A percentile compares a stretch with the other conserved stretches of the same genome.
Conservation (phyloP, 2,329 filamentous ascomycete species). For the Pyrenophora seminiperda region DNA sequence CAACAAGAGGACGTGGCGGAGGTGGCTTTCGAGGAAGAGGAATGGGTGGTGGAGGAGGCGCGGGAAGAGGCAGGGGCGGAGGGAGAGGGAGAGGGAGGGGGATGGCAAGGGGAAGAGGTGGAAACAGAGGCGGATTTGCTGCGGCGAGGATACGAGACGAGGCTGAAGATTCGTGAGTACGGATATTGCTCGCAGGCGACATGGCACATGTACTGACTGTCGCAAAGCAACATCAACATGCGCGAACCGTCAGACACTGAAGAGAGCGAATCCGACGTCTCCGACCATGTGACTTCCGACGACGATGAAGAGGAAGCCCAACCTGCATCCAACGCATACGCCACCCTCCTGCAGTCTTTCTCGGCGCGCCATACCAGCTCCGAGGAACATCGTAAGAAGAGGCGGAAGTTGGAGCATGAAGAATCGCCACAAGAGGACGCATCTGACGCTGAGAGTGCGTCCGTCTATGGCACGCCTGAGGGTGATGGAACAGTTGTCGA, state of each 20-base stretch:
- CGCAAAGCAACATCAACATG: conserved; percentile 19
- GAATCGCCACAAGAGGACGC: background rate
- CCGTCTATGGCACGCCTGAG: background rate
- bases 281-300: conserved; percentile 26
- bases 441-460: conserved; percentile 18
- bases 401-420: conserved; percentile 56
- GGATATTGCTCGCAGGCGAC: conserved; percentile 8
- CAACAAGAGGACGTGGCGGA: conserved; percentile 21
- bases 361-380: conserved; percentile 37
- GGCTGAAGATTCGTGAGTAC: conserved; percentile 40
- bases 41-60: conserved; percentile 2
- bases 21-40: conserved; percentile 27
- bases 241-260: conserved; percentile 27
- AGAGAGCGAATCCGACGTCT: conserved; percentile 26
- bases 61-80: conserved; percentile 14
- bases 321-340: conserved; percentile 56
- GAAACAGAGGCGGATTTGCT: conserved; percentile 36
- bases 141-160: conserved; percentile 37
- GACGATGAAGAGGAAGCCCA: conserved; percentile 31
- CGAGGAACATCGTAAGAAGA: conserved; percentile 57
- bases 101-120: conserved; percentile 13
- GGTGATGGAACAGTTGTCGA: conserved; percentile 1
- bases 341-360: conserved; percentile 61
- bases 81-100: conserved; percentile 7
- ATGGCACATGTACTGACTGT: conserved; percentile 19